A percentile compares a stretch with the other conserved stretches of the same genome.
These are phyloP conservation scores for Starmera stellimalicola DNA, from an alignment of 1,139 yeast genomes.

Conservation along the genomic window DNA sequence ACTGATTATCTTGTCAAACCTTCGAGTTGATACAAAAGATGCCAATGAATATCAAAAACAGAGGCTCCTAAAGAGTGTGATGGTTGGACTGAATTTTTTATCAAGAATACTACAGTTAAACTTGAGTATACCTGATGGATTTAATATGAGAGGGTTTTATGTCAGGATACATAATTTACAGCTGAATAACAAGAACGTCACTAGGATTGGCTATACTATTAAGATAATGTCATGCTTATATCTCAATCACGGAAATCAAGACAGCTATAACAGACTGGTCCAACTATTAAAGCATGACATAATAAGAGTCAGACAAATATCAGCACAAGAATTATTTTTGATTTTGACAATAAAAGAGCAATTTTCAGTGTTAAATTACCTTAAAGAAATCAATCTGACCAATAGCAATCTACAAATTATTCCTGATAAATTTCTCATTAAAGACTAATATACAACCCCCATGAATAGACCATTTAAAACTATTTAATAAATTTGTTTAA, in stretches of 20 bases:
- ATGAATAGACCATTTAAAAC: too few species aligned
- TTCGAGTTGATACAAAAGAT: slow-evolving; percentile 9
- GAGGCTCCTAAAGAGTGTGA: slow-evolving; percentile 16
- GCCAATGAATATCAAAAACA: slow-evolving; percentile 6
- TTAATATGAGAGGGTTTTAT: slow-evolving; percentile 33
- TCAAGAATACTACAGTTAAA: slow-evolving; percentile 22
- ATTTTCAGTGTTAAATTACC: too few species aligned
- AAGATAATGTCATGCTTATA: slow-evolving; percentile 30
- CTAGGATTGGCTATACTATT: slow-evolving; percentile 27
- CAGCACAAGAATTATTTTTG: slow-evolving; percentile 29
- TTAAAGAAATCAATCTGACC: too few species aligned
- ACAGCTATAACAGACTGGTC: slow-evolving; percentile 23
- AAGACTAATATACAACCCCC: too few species aligned
- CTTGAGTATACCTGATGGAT: slow-evolving; percentile 23
- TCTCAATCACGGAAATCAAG: slow-evolving; percentile 9
- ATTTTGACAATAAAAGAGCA: slow-evolving; percentile 20
- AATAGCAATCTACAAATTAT: too few species aligned
- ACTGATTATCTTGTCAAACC: slow-evolving; percentile 13
- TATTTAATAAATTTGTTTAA: too few species aligned
- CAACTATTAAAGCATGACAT: slow-evolving; percentile 27
- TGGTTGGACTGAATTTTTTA: slow-evolving; percentile 22
- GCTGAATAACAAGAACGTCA: slow-evolving; percentile 32
- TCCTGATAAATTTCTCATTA: too few species aligned
- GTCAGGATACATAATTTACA: slow-evolving; percentile 50
- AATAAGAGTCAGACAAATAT: slow-evolving; percentile 22